Conservation (phyloP, 1,284 basidiomycete species). For the Sutorius eximius region DNA sequence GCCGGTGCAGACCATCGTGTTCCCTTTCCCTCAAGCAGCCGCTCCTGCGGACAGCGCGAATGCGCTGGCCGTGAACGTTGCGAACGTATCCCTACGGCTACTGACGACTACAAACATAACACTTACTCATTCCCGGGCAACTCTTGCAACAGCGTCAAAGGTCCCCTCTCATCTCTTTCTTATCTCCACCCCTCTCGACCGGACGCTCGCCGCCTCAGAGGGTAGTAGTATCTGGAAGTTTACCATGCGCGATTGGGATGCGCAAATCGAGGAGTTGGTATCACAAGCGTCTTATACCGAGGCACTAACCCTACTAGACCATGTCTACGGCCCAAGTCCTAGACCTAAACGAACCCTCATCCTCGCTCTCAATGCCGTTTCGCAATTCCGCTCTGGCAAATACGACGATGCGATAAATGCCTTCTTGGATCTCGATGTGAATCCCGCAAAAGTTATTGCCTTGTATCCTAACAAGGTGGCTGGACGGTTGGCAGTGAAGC, state of each 20-base stretch:
- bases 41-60: slow-evolving; percentile 27
- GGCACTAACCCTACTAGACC: slow-evolving; percentile 79
- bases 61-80: slow-evolving; percentile 21
- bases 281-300: slow-evolving; percentile 72
- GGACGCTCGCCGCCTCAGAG: slow-evolving; percentile 55
- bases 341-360: slow-evolving; percentile 57
- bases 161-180: slow-evolving; percentile 56
- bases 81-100: slow-evolving; percentile 54
- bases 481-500: slow-evolving; percentile 72
- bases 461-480: slow-evolving; percentile 83
- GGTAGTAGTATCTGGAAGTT: slow-evolving; percentile 82
- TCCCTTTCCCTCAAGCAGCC: slow-evolving; percentile 52
- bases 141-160: not conserved
- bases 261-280: slow-evolving; percentile 86
- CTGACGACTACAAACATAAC: slow-evolving; percentile 38
- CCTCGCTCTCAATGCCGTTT: slow-evolving; percentile 72
- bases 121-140: slow-evolving; percentile 47
- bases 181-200: slow-evolving; percentile 74
- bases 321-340: slow-evolving; percentile 35
- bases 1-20: slow-evolving; percentile 62
- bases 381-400: slow-evolving; percentile 67
- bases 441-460: slow-evolving; percentile 92
- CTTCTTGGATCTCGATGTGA: slow-evolving; percentile 87
- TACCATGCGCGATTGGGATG: slow-evolving; percentile 69
- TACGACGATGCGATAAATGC: slow-evolving; percentile 82